Percentiles rank a stretch among this genome's conserved stretches.
Conservation (phyloP, 371 early-diverging fungal species). For the Rhizopus microsporus region DNA sequence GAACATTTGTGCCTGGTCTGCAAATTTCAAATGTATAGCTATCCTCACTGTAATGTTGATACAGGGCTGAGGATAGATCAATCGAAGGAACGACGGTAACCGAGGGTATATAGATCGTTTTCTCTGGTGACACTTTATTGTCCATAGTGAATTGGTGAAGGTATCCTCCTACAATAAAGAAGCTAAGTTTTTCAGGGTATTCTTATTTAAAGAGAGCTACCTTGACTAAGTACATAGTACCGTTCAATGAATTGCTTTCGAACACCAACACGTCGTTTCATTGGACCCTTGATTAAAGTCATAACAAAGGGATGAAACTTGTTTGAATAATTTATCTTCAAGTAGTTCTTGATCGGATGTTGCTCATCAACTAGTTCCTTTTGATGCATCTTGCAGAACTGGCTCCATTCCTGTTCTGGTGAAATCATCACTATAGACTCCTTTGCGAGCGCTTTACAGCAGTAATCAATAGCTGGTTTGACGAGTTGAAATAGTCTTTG, state of each 20-base stretch:
- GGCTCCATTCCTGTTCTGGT: slow-evolving; percentile 39
- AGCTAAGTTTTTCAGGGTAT: background rate
- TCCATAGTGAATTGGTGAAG: slow-evolving; percentile 43
- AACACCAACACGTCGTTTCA: slow-evolving; percentile 40
- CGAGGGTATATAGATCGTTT: slow-evolving; percentile 40
- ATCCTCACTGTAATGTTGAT: background rate
- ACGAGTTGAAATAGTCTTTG: slow-evolving; percentile 19
- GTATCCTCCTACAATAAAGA: slow-evolving; percentile 34
- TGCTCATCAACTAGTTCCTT: slow-evolving; percentile 39
- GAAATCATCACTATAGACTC: slow-evolving; percentile 21
- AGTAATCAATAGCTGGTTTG: slow-evolving; percentile 28
- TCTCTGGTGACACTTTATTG: slow-evolving; percentile 42
- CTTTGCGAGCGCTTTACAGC: slow-evolving; percentile 27
- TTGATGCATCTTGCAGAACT: slow-evolving; percentile 29
- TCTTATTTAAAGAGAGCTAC: slow-evolving; percentile 17
- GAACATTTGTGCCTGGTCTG: slow-evolving; percentile 15
- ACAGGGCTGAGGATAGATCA: slow-evolving; percentile 7
- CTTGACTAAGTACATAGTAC: slow-evolving; percentile 44
- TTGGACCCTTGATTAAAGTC: slow-evolving; percentile 40
- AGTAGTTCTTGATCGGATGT: slow-evolving; percentile 35
- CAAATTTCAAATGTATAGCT: slow-evolving; percentile 24
- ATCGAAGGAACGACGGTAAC: slow-evolving; percentile 27
- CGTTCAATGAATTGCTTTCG: slow-evolving; percentile 40
- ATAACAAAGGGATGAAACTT: slow-evolving; percentile 42
- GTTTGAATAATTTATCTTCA: slow-evolving; percentile 50